These are phyloP conservation scores for Backusella parvicylindrica DNA, from an alignment of 192 early-diverging fungal genomes.

Conservation along the genomic window DNA sequence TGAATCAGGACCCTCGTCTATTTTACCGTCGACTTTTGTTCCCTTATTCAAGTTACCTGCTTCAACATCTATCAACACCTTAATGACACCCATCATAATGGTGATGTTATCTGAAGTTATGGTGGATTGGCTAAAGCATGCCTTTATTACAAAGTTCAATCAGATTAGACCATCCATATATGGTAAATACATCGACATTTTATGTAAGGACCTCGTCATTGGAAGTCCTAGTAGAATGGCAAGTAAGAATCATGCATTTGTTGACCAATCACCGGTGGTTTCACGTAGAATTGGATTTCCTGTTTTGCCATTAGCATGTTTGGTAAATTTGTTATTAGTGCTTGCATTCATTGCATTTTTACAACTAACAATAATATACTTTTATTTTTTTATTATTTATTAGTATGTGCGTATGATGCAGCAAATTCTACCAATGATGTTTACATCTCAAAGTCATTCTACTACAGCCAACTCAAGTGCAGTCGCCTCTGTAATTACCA, in stretches of 20 bases:
- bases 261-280: constrained; percentile 72
- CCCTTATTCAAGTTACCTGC: constrained; percentile 55
- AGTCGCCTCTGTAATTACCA: constrained; percentile 9
- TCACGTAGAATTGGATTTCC: constrained; percentile 81
- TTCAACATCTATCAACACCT: constrained; percentile 58
- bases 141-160: constrained; percentile 98
- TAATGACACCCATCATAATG: constrained; percentile 81
- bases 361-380: background rate
- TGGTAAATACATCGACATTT: constrained; percentile 77
- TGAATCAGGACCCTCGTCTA: constrained; percentile 58
- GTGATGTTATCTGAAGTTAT: constrained; percentile 87
- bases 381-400: no score
- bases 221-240: constrained; percentile 45
- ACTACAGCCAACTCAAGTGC: background rate
- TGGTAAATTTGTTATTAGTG: constrained; percentile 57
- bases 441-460: constrained; percentile 9
- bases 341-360: no score
- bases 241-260: constrained; percentile 45
- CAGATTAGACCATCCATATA: constrained; percentile 87
- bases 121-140: constrained; percentile 98
- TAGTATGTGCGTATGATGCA: constrained; percentile 33
- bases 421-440: constrained; percentile 30
- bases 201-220: constrained; percentile 82
- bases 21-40: constrained; percentile 57
- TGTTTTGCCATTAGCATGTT: constrained; percentile 71